These are phyloP conservation scores for Hydnomerulius pinastri DNA, from an alignment of 768 basidiomycete species.

Conservation along the genomic window DNA sequence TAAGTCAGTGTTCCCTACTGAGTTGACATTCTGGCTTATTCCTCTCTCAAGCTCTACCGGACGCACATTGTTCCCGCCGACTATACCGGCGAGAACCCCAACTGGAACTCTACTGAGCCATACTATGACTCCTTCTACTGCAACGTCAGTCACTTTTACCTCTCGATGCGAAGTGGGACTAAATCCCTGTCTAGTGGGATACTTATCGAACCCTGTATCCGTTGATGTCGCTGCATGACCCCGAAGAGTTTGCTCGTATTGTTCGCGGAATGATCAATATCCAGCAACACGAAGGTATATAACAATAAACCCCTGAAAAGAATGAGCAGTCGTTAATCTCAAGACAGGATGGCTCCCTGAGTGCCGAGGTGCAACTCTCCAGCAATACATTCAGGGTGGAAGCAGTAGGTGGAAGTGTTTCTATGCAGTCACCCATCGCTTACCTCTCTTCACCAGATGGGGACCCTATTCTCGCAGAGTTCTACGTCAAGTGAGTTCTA, in stretches of 20 bases:
- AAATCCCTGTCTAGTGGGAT: conserved; percentile 52
- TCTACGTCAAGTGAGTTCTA: conserved; percentile 56
- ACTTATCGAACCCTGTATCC: conserved; percentile 65
- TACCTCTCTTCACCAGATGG: conserved; percentile 43
- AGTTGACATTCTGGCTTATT: neutral
- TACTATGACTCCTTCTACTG: conserved; percentile 72
- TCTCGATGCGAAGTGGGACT: neutral
- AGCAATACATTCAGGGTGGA: conserved; percentile 59
- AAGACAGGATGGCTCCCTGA: conserved; percentile 66
- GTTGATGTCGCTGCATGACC: conserved; percentile 65
- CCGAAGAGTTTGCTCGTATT: conserved; percentile 56
- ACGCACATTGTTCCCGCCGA: conserved; percentile 67
- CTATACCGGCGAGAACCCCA: conserved; percentile 65
- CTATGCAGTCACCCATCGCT: neutral
- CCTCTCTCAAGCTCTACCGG: conserved; percentile 47
- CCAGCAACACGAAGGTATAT: conserved; percentile 61
- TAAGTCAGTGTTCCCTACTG: conserved; percentile 22
- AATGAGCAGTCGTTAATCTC: too few relatives aligned
- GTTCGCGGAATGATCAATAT: conserved; percentile 69
- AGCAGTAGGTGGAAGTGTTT: conserved; percentile 46
- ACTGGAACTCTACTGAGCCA: conserved; percentile 63
- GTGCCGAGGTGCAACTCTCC: conserved; percentile 56
- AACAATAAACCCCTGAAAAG: too few relatives aligned
- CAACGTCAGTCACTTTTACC: conserved; percentile 45
- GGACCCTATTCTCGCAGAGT: conserved; percentile 65